Evolutionary conservation across 2,329 filamentous ascomycete genomes (phyloP).

Genomic region (Keithomyces neogunnii): DNA sequence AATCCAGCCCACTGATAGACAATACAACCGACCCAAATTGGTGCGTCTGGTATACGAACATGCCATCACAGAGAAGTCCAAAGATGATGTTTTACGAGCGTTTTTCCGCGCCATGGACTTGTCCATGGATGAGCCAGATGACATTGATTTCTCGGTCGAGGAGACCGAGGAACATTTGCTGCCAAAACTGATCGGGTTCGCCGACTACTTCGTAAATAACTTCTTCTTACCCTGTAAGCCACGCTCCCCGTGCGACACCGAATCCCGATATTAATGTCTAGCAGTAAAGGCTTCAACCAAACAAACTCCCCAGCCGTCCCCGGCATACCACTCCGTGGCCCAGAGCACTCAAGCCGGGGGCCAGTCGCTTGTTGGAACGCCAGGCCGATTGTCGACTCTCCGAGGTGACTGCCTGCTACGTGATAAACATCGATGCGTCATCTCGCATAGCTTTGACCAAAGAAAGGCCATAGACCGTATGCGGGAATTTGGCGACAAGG

Average conservation of each 20-base stretch:
- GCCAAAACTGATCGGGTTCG: neutral
- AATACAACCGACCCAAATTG: neutral
- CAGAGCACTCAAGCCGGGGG: neutral
- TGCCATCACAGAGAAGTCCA: neutral
- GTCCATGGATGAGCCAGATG: neutral
- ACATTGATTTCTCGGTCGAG: neutral
- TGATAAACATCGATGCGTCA: conserved; percentile 8
- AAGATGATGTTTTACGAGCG: conserved; percentile 1
- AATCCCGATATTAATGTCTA: neutral
- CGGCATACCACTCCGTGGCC: neutral
- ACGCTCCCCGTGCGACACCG: neutral
- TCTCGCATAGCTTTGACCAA: conserved; percentile 3
- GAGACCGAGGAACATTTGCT: neutral
- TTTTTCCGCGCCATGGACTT: conserved; percentile 1
- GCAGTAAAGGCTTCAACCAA: neutral
- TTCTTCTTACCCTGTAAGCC: conserved; percentile 7
- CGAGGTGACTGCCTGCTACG: conserved; percentile 5
- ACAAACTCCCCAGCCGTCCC: conserved; percentile 2
- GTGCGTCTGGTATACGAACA: neutral
- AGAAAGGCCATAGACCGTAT: neutral
- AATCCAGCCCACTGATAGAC: conserved; percentile 15
- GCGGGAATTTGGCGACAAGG: neutral
- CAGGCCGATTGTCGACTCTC: conserved; percentile 3
- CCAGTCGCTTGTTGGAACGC: neutral
- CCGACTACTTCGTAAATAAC: conserved; percentile 7